Conservation (phyloP, 805 yeast genomes). For the Pichia eremophila region DNA sequence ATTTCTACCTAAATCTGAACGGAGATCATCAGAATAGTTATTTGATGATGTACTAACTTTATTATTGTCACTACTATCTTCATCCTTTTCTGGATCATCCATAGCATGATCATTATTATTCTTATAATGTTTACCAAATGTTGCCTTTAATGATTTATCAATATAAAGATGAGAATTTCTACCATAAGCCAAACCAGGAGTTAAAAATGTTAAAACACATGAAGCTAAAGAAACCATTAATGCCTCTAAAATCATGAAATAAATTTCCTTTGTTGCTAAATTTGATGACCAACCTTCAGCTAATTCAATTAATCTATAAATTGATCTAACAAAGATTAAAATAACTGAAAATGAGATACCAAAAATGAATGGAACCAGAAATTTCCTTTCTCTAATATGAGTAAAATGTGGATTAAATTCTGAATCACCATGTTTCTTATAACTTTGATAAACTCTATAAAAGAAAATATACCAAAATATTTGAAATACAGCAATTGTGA, state of each 20-base stretch:
- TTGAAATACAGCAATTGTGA: conserved; percentile 55
- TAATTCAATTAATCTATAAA: conserved; percentile 66
- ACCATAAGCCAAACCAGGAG: conserved; percentile 57
- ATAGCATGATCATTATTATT: not conserved
- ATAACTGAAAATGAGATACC: conserved; percentile 39
- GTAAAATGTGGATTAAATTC: conserved; percentile 30
- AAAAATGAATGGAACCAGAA: conserved; percentile 36
- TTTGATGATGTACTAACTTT: conserved; percentile 20
- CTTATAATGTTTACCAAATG: conserved; percentile 4
- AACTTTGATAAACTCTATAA: conserved; percentile 27
- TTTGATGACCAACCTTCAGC: conserved; percentile 64
- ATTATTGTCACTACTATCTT: not conserved
- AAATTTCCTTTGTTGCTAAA: conserved; percentile 51
- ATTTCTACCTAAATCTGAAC: conserved; percentile 2
- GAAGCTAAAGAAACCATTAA: conserved; percentile 48
- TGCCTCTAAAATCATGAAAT: conserved; percentile 52
- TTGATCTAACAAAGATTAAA: conserved; percentile 55
- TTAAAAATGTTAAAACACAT: conserved; percentile 39
- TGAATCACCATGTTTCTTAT: conserved; percentile 20
- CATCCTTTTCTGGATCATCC: not conserved
- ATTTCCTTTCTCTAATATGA: conserved; percentile 25
- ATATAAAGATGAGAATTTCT: conserved; percentile 15
- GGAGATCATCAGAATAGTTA: conserved; percentile 45
- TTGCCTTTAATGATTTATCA: conserved; percentile 9
- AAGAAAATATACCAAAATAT: conserved; percentile 40